Evolutionary conservation across 139 green algal genomes (phyloP), one percentile per base, ranked within the genome.

Genomic region (Raphidocelis subcapitata): DNA sequence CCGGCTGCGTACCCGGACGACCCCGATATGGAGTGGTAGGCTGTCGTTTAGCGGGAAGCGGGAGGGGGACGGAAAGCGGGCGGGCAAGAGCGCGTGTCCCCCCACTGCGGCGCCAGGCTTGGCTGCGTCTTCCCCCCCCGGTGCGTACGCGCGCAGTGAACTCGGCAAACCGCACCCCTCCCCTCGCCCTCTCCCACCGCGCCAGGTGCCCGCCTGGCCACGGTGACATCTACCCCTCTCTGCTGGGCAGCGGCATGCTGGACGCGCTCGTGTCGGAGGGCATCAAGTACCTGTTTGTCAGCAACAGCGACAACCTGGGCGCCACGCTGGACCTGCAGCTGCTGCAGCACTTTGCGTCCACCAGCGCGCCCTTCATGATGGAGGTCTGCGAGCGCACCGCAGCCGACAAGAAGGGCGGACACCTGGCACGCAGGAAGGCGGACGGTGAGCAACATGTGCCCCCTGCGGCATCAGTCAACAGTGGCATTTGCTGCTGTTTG

Each of bases 371-470:
- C 4, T 97, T 97, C 81, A 49, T 96, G 20, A 97, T 97, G 92
- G 93, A 97, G 88, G 89, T 97, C 44, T 91, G 84, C 47, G 86
- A 95, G 84, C 87, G 92, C 71, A 94, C 90, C n/a, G 81, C 78
- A 23, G 84, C 87, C 3, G 93, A 97, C 89, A 97, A 97, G 84
- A 97, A 97, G 86, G 93, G 93, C 24, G 93, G 93, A 0, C 93
- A 97, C 81, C 79, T 97, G 74, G 81, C 79, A 1, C 71, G 73
- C 26, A 86, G 91, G 69, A 92, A 90, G 73, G 67, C 67, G 1
- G 87, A 92, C 54, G 88, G 87, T 2, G 75, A 82, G n/a, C 51
- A n/a, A n/a, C n/a, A n/a, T n/a, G n/a, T n/a, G n/a, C n/a, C n/a
- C n/a, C n/a, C n/a, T 55, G 47, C 47, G 47, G 15, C 15, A 18